Percentiles rank a stretch among this genome's conserved stretches.
phyloP scores from a whole-genome alignment of 176 grass and related monocot genomes.

The Bothriochloa decipiens region DNA sequence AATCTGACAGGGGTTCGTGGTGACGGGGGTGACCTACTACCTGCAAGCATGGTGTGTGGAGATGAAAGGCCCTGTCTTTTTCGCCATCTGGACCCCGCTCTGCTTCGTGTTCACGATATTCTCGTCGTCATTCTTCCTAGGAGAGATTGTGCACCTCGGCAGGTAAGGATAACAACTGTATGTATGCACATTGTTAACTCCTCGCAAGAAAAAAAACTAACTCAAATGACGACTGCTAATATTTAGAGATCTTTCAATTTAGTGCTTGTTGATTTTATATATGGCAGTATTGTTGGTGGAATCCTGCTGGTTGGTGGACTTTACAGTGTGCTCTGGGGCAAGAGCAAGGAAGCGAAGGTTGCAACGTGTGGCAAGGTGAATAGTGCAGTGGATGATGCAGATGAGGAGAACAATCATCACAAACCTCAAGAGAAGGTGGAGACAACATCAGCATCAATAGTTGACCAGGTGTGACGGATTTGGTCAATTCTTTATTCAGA shows the following conservation, averaged over 20 bases:
- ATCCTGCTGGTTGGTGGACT: slow-evolving; percentile 61
- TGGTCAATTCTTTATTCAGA: not conserved
- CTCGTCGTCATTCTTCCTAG: slow-evolving; percentile 40
- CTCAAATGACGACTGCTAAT: too few species aligned
- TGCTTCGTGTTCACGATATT: slow-evolving; percentile 49
- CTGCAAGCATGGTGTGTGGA: slow-evolving; percentile 51
- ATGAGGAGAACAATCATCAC: not conserved
- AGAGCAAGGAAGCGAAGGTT: slow-evolving; percentile 40
- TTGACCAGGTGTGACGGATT: slow-evolving; percentile 3
- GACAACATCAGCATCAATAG: not conserved
- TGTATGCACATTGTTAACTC: too few species aligned
- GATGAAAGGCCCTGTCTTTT: slow-evolving; percentile 48
- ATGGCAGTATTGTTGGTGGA: slow-evolving; percentile 52
- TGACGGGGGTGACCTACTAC: slow-evolving; percentile 31
- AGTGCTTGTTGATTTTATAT: not conserved
- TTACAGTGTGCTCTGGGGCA: slow-evolving; percentile 70
- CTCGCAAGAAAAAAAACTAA: too few species aligned
- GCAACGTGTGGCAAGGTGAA: not conserved
- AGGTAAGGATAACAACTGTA: not conserved
- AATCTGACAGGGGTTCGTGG: slow-evolving; percentile 19
- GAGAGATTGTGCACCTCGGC: slow-evolving; percentile 39
- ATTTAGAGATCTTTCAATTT: not conserved
- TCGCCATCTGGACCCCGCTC: slow-evolving; percentile 44
- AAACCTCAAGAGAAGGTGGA: slow-evolving; percentile 1
- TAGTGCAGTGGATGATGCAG: not conserved